Conservation (phyloP, 768 basidiomycete genomes). For the Phaeotremella skinneri region DNA sequence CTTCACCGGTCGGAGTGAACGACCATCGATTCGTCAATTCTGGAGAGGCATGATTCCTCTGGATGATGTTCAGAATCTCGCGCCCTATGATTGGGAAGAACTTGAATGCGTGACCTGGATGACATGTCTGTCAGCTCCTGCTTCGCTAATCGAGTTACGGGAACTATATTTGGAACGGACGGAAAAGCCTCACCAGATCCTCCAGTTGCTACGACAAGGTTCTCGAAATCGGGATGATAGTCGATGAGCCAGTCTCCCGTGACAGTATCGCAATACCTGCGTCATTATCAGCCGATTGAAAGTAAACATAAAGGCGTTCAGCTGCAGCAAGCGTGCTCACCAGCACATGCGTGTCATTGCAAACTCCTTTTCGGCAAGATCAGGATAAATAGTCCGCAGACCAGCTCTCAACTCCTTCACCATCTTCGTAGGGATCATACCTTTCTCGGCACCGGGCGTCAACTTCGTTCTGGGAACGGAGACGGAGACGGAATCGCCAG, state of each 20-base stretch:
- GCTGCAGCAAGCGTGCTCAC: slow-evolving; percentile 56
- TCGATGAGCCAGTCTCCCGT: slow-evolving; percentile 90
- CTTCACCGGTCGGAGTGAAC: slow-evolving; percentile 50
- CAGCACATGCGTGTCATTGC: slow-evolving; percentile 78
- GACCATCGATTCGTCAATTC: slow-evolving; percentile 64
- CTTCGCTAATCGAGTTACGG: too few relatives aligned
- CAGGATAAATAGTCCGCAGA: slow-evolving; percentile 67
- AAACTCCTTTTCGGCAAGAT: slow-evolving; percentile 71
- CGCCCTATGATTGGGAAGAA: slow-evolving; percentile 82
- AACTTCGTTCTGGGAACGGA: slow-evolving; percentile 75
- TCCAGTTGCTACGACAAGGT: slow-evolving; percentile 75
- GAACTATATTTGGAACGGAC: slow-evolving; percentile 70
- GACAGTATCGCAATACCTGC: slow-evolving; percentile 83
- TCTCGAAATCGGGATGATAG: slow-evolving; percentile 58
- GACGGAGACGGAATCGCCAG: slow-evolving; percentile 53
- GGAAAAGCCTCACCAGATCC: slow-evolving; percentile 88
- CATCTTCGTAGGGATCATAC: slow-evolving; percentile 67
- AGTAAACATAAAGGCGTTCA: neutral
- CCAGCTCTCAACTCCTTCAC: slow-evolving; percentile 58
- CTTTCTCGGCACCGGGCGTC: slow-evolving; percentile 58
- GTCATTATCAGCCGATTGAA: neutral
- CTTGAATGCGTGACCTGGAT: slow-evolving; percentile 55
- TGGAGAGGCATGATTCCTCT: slow-evolving; percentile 60
- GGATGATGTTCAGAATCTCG: slow-evolving; percentile 69
- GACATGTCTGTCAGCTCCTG: too few relatives aligned